phyloP scores from a whole-genome alignment of 208 protist genomes.

The Leishmania guyanensis region DNA sequence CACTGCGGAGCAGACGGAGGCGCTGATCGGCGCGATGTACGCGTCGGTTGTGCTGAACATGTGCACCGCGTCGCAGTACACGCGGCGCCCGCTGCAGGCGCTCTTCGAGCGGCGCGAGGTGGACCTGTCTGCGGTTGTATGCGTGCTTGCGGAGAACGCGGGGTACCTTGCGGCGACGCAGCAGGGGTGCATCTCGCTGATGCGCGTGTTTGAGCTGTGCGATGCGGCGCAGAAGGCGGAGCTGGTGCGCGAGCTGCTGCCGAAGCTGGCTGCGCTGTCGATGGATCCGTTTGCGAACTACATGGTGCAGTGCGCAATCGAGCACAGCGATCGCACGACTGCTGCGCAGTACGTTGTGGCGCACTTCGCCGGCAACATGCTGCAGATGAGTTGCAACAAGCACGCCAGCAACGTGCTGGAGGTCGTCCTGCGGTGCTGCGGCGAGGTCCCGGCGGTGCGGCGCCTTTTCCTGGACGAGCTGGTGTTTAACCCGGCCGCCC shows the following conservation, averaged over 20 bases:
- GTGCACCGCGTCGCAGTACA: slow-evolving; percentile 82
- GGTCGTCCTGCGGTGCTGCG: slow-evolving; percentile 67
- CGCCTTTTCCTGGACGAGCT: slow-evolving; percentile 82
- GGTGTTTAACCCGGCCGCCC: slow-evolving; percentile 74
- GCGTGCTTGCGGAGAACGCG: slow-evolving; percentile 66
- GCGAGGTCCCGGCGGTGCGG: slow-evolving; percentile 62
- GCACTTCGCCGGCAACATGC: slow-evolving; percentile 60
- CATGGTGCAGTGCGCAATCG: slow-evolving; percentile 87
- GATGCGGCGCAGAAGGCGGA: slow-evolving; percentile 49
- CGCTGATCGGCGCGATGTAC: slow-evolving; percentile 58
- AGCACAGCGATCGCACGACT: slow-evolving; percentile 62
- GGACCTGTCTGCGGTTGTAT: slow-evolving; percentile 62
- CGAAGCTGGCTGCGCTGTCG: slow-evolving; percentile 66
- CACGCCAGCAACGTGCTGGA: slow-evolving; percentile 75
- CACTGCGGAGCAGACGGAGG: slow-evolving; percentile 49
- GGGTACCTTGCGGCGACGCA: slow-evolving; percentile 82
- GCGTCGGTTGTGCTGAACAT: slow-evolving; percentile 81
- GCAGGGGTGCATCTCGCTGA: slow-evolving; percentile 89
- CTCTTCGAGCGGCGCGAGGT: slow-evolving; percentile 72
- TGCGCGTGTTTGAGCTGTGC: slow-evolving; percentile 84
- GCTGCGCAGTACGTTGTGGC: slow-evolving; percentile 64
- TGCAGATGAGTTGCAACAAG: slow-evolving; percentile 85
- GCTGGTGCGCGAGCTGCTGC: slow-evolving; percentile 65
- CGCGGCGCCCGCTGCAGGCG: slow-evolving; percentile 68
- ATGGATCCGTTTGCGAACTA: slow-evolving; percentile 90